phyloP scores from a whole-genome alignment of 1,284 basidiomycete species.

The Cryptococcus floricola region DNA sequence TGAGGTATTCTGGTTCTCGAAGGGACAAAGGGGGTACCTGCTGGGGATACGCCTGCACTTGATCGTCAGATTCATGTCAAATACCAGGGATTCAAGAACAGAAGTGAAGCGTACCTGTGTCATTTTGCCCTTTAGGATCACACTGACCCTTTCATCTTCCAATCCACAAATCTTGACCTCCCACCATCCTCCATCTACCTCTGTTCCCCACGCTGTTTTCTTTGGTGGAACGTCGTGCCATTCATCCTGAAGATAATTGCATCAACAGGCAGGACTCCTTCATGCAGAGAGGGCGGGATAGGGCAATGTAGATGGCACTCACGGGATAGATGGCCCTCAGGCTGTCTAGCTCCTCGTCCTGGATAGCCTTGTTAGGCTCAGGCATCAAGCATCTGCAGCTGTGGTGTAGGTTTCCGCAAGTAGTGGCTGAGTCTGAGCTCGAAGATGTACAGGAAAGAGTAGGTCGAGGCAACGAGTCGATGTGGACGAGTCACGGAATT shows the following conservation, averaged over 20 bases:
- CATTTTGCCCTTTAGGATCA: conserved; percentile 40
- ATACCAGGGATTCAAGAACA: background rate
- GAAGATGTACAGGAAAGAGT: background rate
- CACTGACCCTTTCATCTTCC: conserved; percentile 36
- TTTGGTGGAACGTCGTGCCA: conserved; percentile 44
- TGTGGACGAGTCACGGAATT: background rate
- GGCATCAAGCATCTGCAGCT: conserved; percentile 30
- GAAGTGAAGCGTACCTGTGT: conserved; percentile 31
- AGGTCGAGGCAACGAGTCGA: background rate
- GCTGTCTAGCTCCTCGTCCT: conserved; percentile 45
- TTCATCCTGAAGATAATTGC: conserved; percentile 28
- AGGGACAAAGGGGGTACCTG: conserved; percentile 37
- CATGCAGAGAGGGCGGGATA: background rate
- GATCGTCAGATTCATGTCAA: background rate
- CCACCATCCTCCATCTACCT: conserved; percentile 44
- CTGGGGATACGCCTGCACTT: conserved; percentile 36
- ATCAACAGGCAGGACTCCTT: background rate
- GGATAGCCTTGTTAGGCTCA: conserved; percentile 39
- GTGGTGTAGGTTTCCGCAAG: background rate
- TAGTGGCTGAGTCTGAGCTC: background rate
- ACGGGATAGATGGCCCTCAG: conserved; percentile 44
- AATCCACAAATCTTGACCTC: conserved; percentile 33
- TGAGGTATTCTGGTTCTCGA: conserved; percentile 35
- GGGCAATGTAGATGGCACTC: conserved; percentile 2
- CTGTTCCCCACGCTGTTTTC: conserved; percentile 47